phyloP scores from a whole-genome alignment of 2,329 filamentous ascomycete species.

The Trematosphaeria pertusa region DNA sequence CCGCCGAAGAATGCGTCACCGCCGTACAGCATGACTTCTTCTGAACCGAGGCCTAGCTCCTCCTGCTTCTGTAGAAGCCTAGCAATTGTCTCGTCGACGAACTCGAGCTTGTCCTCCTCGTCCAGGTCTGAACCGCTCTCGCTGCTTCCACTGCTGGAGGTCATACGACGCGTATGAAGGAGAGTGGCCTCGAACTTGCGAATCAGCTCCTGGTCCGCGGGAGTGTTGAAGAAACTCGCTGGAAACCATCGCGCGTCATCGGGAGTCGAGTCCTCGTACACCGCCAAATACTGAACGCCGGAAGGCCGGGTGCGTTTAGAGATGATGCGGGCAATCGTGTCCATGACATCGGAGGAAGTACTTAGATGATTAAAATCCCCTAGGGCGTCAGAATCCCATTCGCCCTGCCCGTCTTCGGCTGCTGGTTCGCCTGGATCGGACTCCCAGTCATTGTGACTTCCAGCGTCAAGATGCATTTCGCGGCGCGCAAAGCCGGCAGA shows the following conservation, averaged over 20 bases:
- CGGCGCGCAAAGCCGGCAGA: slow-evolving; percentile 38
- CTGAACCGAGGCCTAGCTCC: slow-evolving; percentile 66
- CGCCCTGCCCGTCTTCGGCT: slow-evolving; percentile 21
- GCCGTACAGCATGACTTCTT: slow-evolving; percentile 66
- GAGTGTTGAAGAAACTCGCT: slow-evolving; percentile 28
- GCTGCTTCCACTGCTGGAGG: slow-evolving; percentile 26
- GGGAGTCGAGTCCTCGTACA: slow-evolving; percentile 51
- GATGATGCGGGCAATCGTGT: slow-evolving; percentile 52
- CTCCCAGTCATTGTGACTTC: slow-evolving; percentile 43
- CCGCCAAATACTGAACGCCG: slow-evolving; percentile 61
- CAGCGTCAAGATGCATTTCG: slow-evolving; percentile 40
- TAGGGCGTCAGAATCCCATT: slow-evolving; percentile 56
- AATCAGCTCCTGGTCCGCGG: slow-evolving; percentile 35
- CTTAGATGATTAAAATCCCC: slow-evolving; percentile 58
- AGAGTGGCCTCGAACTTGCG: slow-evolving; percentile 30
- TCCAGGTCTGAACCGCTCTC: slow-evolving; percentile 39
- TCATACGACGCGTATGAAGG: slow-evolving; percentile 14
- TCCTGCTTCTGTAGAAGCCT: slow-evolving; percentile 67
- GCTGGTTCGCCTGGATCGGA: slow-evolving; percentile 21
- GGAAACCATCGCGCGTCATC: slow-evolving; percentile 61
- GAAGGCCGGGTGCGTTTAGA: slow-evolving; percentile 53
- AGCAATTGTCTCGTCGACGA: slow-evolving; percentile 69
- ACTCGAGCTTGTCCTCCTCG: slow-evolving; percentile 48
- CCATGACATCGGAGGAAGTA: slow-evolving; percentile 57
- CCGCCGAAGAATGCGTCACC: slow-evolving; percentile 52